A percentile compares a stretch with the other conserved stretches of the same genome.
Conservation (phyloP, 2,329 filamentous ascomycete species). For the Ceratocystis variospora region DNA sequence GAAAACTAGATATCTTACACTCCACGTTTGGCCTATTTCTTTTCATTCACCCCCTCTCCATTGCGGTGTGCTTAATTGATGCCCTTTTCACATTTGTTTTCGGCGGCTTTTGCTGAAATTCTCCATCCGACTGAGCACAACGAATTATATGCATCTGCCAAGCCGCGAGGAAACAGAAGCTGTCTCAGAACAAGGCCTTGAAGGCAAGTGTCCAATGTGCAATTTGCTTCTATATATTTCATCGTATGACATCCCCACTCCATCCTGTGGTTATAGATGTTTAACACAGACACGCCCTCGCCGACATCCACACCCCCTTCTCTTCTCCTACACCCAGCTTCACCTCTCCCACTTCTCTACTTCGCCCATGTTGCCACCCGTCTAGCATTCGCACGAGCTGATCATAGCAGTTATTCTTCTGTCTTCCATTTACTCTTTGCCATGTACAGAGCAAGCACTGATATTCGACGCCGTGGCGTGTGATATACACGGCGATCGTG, state of each 20-base stretch:
- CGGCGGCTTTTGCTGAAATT: background rate
- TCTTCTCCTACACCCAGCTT: background rate
- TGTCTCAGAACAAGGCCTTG: background rate
- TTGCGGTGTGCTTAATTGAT: background rate
- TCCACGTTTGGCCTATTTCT: too few relatives aligned
- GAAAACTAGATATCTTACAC: too few relatives aligned
- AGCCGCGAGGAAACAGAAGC: background rate
- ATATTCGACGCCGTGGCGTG: background rate
- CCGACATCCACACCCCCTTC: background rate
- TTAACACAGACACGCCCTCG: background rate
- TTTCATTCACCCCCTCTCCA: background rate
- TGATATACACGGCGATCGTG: background rate
- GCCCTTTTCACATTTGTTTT: background rate
- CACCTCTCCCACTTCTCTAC: background rate
- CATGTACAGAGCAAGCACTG: background rate
- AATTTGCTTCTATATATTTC: background rate
- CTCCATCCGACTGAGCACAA: background rate
- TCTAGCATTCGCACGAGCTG: background rate
- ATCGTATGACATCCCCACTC: background rate
- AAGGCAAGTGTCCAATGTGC: background rate
- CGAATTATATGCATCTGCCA: background rate
- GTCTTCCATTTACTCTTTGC: background rate
- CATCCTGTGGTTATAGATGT: background rate
- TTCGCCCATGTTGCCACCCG: background rate
- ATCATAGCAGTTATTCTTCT: background rate